Conservation (phyloP, 2,329 filamentous ascomycete genomes). For the Fusarium irregulare region DNA sequence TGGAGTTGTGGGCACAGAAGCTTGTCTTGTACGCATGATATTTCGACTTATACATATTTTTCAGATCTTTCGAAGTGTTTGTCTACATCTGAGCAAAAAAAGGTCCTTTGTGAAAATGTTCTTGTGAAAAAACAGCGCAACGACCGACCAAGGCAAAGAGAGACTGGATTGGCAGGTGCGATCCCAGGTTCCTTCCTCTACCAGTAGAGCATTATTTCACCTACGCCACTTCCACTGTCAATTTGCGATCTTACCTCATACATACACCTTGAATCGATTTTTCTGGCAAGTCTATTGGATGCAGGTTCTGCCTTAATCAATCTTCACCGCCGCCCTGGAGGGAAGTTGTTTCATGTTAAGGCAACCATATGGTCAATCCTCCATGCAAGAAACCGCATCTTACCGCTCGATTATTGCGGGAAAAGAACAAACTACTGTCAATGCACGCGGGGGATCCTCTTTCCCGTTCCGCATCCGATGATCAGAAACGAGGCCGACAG, state of each 20-base stretch:
- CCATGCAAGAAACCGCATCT: constrained; percentile 30
- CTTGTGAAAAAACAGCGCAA: no score
- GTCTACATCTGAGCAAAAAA: neutral
- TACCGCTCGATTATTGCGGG: neutral
- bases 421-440: constrained; percentile 4
- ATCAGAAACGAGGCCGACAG: constrained; percentile 3
- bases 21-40: neutral
- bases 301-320: neutral
- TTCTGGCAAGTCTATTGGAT: neutral
- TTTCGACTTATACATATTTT: neutral
- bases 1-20: neutral
- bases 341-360: neutral
- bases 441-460: constrained; percentile 21
- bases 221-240: neutral
- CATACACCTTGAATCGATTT: neutral
- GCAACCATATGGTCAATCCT: neutral
- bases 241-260: neutral
- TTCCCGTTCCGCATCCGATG: constrained; percentile 12
- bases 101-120: no score
- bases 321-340: neutral
- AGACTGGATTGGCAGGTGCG: neutral
- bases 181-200: neutral
- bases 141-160: no score
- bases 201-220: neutral
- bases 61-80: neutral